Evolutionary conservation across 177 flowering plant species (phyloP).

Genomic region (Vitis hybrid): DNA sequence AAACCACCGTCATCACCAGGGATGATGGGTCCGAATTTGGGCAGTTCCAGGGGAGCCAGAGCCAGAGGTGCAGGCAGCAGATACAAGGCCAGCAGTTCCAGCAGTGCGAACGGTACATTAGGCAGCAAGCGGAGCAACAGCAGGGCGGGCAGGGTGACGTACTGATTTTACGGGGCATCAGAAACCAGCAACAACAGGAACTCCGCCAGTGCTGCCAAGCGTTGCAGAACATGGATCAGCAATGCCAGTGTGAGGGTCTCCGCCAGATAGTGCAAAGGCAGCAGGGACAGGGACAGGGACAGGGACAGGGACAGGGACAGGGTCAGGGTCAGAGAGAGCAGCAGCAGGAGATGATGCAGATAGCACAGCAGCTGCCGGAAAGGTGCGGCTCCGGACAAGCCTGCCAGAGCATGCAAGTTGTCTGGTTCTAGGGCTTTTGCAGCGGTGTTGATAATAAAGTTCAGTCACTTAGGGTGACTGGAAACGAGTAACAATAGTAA

Average conservation of each 20-base stretch:
- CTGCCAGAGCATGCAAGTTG: background rate
- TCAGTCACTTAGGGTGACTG: no score
- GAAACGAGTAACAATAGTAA: no score
- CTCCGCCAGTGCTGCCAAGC: constrained; percentile 12
- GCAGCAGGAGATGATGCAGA: background rate
- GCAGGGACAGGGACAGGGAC: no score
- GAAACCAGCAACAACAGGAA: no score
- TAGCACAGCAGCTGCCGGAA: background rate
- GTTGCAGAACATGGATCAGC: constrained; percentile 1
- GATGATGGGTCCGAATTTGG: background rate
- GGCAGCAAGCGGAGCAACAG: background rate
- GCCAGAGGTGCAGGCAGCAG: constrained; percentile 3
- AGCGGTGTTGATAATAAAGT: no score
- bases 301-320: no score
- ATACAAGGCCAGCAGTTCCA: background rate
- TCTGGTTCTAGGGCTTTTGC: background rate
- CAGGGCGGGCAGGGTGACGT: background rate
- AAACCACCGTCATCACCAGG: background rate
- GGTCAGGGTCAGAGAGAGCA: background rate
- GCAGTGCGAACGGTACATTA: background rate
- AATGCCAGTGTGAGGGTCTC: constrained; percentile 12
- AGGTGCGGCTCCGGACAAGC: background rate
- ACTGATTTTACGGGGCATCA: background rate
- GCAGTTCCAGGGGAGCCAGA: background rate
- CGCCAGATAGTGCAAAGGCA: background rate